phyloP scores from a whole-genome alignment of 1,284 basidiomycete genomes.

The Papiliotrema laurentii region DNA sequence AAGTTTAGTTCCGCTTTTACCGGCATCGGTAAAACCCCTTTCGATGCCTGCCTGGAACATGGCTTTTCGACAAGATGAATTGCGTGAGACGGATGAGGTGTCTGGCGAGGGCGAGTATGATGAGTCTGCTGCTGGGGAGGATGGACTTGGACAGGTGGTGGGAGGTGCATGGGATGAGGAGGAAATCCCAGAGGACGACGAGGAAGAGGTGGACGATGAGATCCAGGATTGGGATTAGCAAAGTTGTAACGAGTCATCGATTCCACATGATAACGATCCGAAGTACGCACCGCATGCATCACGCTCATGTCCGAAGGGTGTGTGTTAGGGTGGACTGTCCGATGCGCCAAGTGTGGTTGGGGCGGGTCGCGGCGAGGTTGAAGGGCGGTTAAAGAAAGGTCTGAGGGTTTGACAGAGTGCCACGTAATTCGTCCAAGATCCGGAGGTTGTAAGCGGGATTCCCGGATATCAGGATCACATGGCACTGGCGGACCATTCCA shows the following conservation, averaged over 20 bases:
- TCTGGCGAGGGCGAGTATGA: conserved; percentile 25
- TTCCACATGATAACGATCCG: too few species aligned
- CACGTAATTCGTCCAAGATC: not conserved
- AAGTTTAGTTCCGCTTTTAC: conserved; percentile 28
- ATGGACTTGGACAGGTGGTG: conserved; percentile 15
- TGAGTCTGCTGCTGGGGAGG: conserved; percentile 15
- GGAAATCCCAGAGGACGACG: conserved; percentile 10
- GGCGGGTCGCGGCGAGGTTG: too few species aligned
- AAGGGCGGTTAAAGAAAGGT: too few species aligned
- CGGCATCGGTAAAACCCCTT: conserved; percentile 25
- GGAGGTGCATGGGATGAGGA: conserved; percentile 20
- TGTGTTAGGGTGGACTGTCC: too few species aligned
- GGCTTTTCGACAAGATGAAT: not conserved
- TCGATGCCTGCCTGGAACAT: conserved; percentile 20
- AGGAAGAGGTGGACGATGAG: conserved; percentile 36
- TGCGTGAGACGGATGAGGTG: conserved; percentile 25
- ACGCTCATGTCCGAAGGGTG: too few species aligned
- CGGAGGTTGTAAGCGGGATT: too few species aligned
- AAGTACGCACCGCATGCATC: not conserved
- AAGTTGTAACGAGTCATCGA: too few species aligned
- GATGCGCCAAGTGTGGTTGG: too few species aligned
- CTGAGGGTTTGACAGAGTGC: too few species aligned
- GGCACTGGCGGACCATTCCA: too few species aligned
- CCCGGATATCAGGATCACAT: too few species aligned
- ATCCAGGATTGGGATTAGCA: conserved; percentile 39